Conservation (phyloP, 2,329 filamentous ascomycete species). For the Aphanocladium album region DNA sequence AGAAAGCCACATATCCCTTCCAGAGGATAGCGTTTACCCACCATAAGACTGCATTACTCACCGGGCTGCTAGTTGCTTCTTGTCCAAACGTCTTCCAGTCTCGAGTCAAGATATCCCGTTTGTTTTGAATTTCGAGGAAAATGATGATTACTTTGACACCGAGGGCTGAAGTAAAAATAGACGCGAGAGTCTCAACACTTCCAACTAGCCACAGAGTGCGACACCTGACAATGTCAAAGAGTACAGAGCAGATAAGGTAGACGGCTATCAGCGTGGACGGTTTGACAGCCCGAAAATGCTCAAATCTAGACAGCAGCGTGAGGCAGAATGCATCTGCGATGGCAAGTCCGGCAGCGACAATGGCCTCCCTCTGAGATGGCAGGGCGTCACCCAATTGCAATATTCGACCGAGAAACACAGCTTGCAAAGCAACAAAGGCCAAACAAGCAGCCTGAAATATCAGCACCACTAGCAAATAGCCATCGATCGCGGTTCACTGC, state of each 20-base stretch:
- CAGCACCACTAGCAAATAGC: not conserved
- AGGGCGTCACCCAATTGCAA: not conserved
- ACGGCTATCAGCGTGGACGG: conserved; percentile 34
- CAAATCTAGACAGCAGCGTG: conserved; percentile 23
- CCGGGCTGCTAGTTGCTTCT: conserved; percentile 25
- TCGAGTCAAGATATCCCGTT: conserved; percentile 19
- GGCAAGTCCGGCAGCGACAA: conserved; percentile 22
- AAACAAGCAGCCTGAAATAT: not conserved
- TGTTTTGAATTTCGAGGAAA: conserved; percentile 16
- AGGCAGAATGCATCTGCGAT: conserved; percentile 22
- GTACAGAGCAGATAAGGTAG: conserved; percentile 33
- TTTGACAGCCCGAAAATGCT: conserved; percentile 29
- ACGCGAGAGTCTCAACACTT: not conserved
- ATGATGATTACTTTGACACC: conserved; percentile 23
- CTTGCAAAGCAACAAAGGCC: not conserved
- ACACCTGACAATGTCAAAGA: conserved; percentile 33
- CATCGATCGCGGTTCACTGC: not conserved
- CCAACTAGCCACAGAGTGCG: conserved; percentile 34
- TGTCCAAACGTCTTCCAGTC: conserved; percentile 17
- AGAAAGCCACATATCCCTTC: conserved; percentile 3
- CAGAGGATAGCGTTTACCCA: conserved; percentile 18
- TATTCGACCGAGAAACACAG: not conserved
- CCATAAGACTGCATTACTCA: conserved; percentile 18
- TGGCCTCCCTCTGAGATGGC: not conserved
- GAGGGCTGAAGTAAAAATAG: conserved; percentile 26